These are phyloP conservation scores for Boletus huronensis DNA, from an alignment of 768 basidiomycete species.

Conservation along the genomic window DNA sequence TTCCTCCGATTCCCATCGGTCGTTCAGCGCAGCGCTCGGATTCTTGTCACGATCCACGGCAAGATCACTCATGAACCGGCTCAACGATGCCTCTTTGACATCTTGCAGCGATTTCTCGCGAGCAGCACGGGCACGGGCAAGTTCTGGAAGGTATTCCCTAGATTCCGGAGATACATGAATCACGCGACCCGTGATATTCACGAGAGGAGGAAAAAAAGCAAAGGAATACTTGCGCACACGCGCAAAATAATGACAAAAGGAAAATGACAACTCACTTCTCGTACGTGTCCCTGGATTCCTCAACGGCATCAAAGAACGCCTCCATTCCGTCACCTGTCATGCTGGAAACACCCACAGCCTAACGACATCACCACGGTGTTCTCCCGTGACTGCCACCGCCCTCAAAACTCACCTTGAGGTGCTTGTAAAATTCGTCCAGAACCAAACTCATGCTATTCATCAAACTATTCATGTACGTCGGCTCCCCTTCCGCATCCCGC, in stretches of 20 bases:
- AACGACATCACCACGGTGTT: not conserved
- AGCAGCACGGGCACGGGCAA: slow-evolving; percentile 62
- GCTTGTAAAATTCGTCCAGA: slow-evolving; percentile 96
- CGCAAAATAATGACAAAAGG: not conserved
- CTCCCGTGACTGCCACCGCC: not conserved
- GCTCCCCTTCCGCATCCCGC: slow-evolving; percentile 80
- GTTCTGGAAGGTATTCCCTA: slow-evolving; percentile 91
- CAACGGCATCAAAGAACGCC: slow-evolving; percentile 90
- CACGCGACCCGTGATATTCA: slow-evolving; percentile 4
- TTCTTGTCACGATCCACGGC: slow-evolving; percentile 66
- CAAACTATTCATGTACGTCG: slow-evolving; percentile 96
- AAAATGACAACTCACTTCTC: slow-evolving; percentile 56
- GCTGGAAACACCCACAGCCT: slow-evolving; percentile 96
- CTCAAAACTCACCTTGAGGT: slow-evolving; percentile 65
- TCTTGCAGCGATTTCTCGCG: slow-evolving; percentile 63
- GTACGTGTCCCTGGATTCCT: slow-evolving; percentile 84
- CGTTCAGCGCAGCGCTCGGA: slow-evolving; percentile 51
- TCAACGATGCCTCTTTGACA: slow-evolving; percentile 73
- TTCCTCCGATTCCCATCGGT: slow-evolving; percentile 61
- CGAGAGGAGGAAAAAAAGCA: not conserved
- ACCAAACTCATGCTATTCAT: slow-evolving; percentile 99
- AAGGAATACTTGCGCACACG: not conserved
- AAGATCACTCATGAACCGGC: slow-evolving; percentile 75
- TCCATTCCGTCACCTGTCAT: slow-evolving; percentile 92
- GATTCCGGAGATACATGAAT: slow-evolving; percentile 1